Conservation (phyloP, 371 early-diverging fungal genomes). For the Mycotypha africana region DNA sequence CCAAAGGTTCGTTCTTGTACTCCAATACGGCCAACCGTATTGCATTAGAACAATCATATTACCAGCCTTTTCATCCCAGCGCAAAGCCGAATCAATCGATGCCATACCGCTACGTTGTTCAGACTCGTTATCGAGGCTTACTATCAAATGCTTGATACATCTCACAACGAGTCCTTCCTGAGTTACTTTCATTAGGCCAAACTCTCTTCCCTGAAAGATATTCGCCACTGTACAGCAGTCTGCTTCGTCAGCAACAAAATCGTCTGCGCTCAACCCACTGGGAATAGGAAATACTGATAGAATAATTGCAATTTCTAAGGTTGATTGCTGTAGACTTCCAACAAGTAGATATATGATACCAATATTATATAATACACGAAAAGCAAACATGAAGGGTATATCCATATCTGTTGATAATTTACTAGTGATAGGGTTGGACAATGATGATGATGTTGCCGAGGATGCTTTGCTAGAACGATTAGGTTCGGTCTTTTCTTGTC, state of each 20-base stretch:
- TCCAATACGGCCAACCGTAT: constrained; percentile 50
- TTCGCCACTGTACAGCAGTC: constrained; percentile 32
- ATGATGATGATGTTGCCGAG: no score
- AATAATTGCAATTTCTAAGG: constrained; percentile 43
- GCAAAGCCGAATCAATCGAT: constrained; percentile 42
- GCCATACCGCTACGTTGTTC: constrained; percentile 41
- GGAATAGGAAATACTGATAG: constrained; percentile 44
- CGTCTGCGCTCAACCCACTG: constrained; percentile 28
- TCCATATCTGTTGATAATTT: constrained; percentile 23
- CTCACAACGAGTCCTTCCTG: constrained; percentile 43
- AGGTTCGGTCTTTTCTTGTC: constrained; percentile 24
- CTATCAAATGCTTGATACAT: constrained; percentile 44
- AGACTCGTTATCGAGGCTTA: constrained; percentile 39
- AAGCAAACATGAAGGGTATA: constrained; percentile 49
- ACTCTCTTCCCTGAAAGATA: constrained; percentile 37
- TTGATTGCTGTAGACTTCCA: constrained; percentile 46
- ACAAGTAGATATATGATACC: constrained; percentile 42
- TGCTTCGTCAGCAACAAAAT: constrained; percentile 34
- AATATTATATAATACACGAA: constrained; percentile 44
- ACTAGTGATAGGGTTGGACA: no score
- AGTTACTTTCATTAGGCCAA: constrained; percentile 43
- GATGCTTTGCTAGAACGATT: no score
- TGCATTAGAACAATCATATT: constrained; percentile 48
- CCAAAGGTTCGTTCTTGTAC: constrained; percentile 36
- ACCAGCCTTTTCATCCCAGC: constrained; percentile 45